Evolutionary conservation across 2,329 filamentous ascomycete species (phyloP).

Genomic region (Fusarium robinianum): DNA sequence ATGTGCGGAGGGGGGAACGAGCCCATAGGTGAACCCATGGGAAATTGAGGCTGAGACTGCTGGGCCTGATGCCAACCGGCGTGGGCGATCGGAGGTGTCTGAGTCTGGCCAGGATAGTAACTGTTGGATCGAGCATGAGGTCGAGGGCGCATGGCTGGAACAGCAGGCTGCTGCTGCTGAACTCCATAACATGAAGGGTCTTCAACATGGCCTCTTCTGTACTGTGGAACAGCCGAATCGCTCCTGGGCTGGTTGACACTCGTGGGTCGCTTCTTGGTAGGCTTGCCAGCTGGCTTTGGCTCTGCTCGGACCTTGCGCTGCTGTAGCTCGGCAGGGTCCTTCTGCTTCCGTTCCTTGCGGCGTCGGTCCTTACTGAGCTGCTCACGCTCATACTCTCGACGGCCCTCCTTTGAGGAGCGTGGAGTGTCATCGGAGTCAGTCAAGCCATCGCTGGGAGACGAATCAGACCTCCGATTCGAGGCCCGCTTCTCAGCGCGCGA

Average conservation of each 20-base stretch:
- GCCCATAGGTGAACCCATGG: constrained; percentile 30
- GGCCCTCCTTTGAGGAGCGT: constrained; percentile 41
- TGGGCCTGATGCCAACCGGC: constrained; percentile 38
- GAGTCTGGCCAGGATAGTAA: constrained; percentile 43
- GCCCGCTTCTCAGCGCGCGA: constrained; percentile 49
- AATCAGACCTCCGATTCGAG: constrained; percentile 42
- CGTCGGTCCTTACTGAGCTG: constrained; percentile 39
- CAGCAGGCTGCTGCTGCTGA: constrained; percentile 43
- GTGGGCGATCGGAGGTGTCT: constrained; percentile 32
- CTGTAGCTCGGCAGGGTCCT: constrained; percentile 32
- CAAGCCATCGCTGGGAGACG: constrained; percentile 41
- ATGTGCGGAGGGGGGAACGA: constrained; percentile 41
- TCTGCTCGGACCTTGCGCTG: constrained; percentile 33
- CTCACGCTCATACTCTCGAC: constrained; percentile 38
- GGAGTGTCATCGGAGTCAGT: constrained; percentile 52
- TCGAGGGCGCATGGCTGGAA: constrained; percentile 39
- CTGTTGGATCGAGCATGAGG: constrained; percentile 43
- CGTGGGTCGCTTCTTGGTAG: constrained; percentile 38
- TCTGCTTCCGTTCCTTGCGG: constrained; percentile 33
- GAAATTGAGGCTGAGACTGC: constrained; percentile 27
- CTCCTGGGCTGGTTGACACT: constrained; percentile 40
- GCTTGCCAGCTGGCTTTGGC: constrained; percentile 33
- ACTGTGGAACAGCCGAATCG: constrained; percentile 42
- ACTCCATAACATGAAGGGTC: constrained; percentile 44
- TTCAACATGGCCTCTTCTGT: constrained; percentile 41